Percentiles rank a stretch among this genome's conserved stretches.
phyloP scores from a whole-genome alignment of 305 asterid species.

The Ruellia speciosa region DNA sequence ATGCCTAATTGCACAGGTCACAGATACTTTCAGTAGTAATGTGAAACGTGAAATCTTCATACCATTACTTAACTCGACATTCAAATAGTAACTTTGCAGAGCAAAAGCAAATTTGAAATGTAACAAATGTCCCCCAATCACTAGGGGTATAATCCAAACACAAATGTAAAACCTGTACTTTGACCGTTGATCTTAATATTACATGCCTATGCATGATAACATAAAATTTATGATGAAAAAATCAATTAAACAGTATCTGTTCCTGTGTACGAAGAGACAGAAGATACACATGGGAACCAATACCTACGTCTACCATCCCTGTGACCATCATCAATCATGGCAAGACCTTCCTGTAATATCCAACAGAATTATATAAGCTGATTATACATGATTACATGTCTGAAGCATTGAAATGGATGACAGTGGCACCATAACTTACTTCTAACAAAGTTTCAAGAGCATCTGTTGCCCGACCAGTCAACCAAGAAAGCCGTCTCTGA shows the following conservation, averaged over 20 bases:
- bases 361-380: slow-evolving; percentile 14
- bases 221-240: slow-evolving; percentile 10
- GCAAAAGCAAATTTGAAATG: background rate
- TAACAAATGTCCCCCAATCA: background rate
- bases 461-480: slow-evolving; percentile 87
- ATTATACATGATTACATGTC: background rate
- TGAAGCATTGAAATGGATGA: slow-evolving; percentile 11
- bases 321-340: slow-evolving; percentile 94
- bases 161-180: background rate
- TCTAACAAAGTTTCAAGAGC: slow-evolving; percentile 86
- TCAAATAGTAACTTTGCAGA: background rate
- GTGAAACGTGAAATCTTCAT: background rate
- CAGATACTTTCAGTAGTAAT: background rate
- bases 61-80: background rate
- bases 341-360: slow-evolving; percentile 75
- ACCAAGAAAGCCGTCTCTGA: slow-evolving; percentile 75
- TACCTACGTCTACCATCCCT: slow-evolving; percentile 66
- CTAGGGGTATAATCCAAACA: background rate
- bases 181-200: background rate
- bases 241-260: slow-evolving; percentile 35
- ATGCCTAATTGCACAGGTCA: background rate
- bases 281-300: slow-evolving; percentile 91
- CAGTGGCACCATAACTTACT: slow-evolving; percentile 33
- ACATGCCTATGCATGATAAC: slow-evolving; percentile 4
- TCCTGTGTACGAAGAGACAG: slow-evolving; percentile 53